Evolutionary conservation across 176 grass and related monocot species (phyloP).

Genomic region (Carex kokanica): DNA sequence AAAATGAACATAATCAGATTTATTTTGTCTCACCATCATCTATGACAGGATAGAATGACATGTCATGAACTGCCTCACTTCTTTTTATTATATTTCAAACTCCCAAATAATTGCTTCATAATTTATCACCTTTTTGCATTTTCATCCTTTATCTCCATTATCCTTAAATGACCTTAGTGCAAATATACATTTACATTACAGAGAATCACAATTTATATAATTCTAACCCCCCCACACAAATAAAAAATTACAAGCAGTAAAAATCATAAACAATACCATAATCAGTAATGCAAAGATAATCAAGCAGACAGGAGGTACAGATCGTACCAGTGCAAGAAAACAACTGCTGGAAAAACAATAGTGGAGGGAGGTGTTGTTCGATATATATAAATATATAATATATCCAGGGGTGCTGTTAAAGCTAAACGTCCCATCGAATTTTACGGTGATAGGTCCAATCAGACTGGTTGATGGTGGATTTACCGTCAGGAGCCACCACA

Average conservation of each 20-base stretch:
- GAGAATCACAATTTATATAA: not conserved
- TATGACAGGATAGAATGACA: not conserved
- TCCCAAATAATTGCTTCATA: no score
- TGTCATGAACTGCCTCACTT: not conserved
- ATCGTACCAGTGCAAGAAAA: not conserved
- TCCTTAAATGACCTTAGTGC: not conserved
- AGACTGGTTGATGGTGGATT: constrained; percentile 50
- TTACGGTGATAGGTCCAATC: constrained; percentile 45
- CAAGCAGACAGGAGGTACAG: not conserved
- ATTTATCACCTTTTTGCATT: no score
- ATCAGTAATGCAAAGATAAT: not conserved
- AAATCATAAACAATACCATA: not conserved
- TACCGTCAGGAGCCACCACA: constrained; percentile 51
- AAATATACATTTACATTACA: not conserved
- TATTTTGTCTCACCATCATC: not conserved
- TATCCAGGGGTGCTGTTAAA: not conserved
- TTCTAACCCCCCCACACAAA: not conserved
- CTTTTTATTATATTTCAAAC: not conserved
- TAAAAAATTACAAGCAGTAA: not conserved
- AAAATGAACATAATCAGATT: not conserved
- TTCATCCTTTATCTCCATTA: not conserved
- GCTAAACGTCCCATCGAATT: constrained; percentile 45
- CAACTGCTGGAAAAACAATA: not conserved
- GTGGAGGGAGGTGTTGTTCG: not conserved
- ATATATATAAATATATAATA: no score